phyloP scores from a whole-genome alignment of 192 early-diverging fungal genomes.

The Coemansia sp. region DNA sequence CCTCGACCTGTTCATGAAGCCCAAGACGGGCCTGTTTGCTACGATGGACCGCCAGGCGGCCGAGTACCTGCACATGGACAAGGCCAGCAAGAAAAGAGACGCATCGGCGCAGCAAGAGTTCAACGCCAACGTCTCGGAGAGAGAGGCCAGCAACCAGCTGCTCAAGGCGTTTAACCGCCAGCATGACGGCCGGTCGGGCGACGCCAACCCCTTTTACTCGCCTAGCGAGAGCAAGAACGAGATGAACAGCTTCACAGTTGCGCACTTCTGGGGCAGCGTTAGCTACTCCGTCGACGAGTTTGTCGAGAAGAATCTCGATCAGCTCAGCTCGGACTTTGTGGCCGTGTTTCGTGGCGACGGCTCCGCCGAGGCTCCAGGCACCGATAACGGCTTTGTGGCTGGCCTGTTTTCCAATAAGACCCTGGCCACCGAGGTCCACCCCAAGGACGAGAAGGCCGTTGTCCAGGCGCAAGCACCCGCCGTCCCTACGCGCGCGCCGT shows the following conservation, averaged over 20 bases:
- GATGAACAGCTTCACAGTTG: slow-evolving; percentile 50
- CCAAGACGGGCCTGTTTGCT: slow-evolving; percentile 72
- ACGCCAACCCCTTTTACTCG: slow-evolving; percentile 41
- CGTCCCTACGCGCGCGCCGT: slow-evolving; percentile 71
- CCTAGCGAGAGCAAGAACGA: slow-evolving; percentile 56
- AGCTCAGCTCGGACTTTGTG: slow-evolving; percentile 84
- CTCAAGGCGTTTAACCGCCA: slow-evolving; percentile 51
- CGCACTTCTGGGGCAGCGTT: slow-evolving; percentile 56
- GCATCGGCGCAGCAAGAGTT: slow-evolving; percentile 40
- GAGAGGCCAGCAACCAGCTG: slow-evolving; percentile 52
- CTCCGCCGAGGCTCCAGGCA: slow-evolving; percentile 53
- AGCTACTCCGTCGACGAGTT: slow-evolving; percentile 84
- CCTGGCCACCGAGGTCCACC: slow-evolving; percentile 79
- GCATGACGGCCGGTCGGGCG: slow-evolving; percentile 41
- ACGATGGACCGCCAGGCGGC: slow-evolving; percentile 70
- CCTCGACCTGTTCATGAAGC: slow-evolving; percentile 72
- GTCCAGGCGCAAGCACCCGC: slow-evolving; percentile 74
- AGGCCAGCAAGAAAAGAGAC: slow-evolving; percentile 23
- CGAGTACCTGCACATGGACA: slow-evolving; percentile 40
- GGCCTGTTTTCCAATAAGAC: slow-evolving; percentile 78
- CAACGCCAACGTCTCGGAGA: slow-evolving; percentile 31
- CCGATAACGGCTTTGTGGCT: slow-evolving; percentile 75
- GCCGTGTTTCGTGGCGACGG: slow-evolving; percentile 76
- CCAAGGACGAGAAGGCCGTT: slow-evolving; percentile 72
- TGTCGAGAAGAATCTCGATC: slow-evolving; percentile 77